phyloP scores from a whole-genome alignment of 2,329 filamentous ascomycete genomes.

The Seiridium unicorne region DNA sequence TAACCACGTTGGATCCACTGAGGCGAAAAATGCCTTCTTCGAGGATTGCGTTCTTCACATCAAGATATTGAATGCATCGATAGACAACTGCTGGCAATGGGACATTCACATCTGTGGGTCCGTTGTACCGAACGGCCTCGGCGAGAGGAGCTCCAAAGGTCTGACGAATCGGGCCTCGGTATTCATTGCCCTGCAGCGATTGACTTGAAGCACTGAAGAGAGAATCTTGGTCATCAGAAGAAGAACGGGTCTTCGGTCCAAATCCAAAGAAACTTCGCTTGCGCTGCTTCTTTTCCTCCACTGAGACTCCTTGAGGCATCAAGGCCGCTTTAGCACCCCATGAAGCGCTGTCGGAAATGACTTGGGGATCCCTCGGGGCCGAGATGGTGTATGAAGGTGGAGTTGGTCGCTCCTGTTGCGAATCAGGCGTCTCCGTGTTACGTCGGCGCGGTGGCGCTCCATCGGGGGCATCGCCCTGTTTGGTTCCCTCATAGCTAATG shows the following conservation, averaged over 20 bases:
- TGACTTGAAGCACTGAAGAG: conserved; percentile 47
- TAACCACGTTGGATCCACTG: conserved; percentile 93
- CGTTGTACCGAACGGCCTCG: conserved; percentile 81
- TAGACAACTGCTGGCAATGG: conserved; percentile 91
- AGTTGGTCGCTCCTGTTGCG: conserved; percentile 23
- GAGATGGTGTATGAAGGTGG: conserved; percentile 65
- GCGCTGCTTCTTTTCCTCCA: conserved; percentile 75
- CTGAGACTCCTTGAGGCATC: conserved; percentile 43
- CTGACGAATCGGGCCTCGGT: conserved; percentile 58
- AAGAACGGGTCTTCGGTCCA: conserved; percentile 57
- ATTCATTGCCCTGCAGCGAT: conserved; percentile 37
- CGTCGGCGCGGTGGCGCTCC: conserved; percentile 33
- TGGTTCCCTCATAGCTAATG: conserved; percentile 57
- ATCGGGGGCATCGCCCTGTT: conserved; percentile 50
- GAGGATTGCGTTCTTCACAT: conserved; percentile 72
- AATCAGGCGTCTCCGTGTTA: conserved; percentile 25
- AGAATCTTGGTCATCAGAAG: conserved; percentile 57
- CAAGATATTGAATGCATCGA: conserved; percentile 90
- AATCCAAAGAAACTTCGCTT: conserved; percentile 79
- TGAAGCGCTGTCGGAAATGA: conserved; percentile 77
- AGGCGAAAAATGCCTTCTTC: conserved; percentile 97
- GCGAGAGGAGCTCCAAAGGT: conserved; percentile 84
- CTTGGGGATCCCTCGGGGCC: conserved; percentile 76
- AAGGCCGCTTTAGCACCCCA: conserved; percentile 79
- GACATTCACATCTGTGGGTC: conserved; percentile 69